Conservation (phyloP, 202 grass and related monocot species). For the Zoysia matrella region DNA sequence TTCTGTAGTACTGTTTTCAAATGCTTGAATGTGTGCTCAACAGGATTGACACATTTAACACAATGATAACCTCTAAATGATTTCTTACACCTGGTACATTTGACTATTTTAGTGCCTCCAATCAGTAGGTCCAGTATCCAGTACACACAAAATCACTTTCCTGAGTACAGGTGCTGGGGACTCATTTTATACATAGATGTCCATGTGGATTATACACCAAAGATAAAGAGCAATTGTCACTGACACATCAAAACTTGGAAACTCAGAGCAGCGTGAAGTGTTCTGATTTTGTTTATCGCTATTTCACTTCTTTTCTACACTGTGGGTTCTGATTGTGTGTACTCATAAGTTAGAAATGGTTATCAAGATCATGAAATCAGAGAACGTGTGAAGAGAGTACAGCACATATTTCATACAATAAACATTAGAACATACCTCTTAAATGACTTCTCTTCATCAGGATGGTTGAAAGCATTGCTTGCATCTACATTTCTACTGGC, state of each 20-base stretch:
- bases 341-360: not conserved
- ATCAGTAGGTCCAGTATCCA: not conserved
- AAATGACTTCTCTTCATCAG: conserved; percentile 63
- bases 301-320: not conserved
- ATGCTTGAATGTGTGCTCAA: conserved; percentile 14
- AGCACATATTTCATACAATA: conserved; percentile 26
- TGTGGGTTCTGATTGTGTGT: not conserved
- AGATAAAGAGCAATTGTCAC: conserved; percentile 14
- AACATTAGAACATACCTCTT: conserved; percentile 41
- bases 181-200: too few species aligned
- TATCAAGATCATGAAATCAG: conserved; percentile 12
- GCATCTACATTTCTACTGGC: conserved; percentile 42
- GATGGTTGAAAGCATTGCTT: conserved; percentile 38
- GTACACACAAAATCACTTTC: conserved; percentile 4
- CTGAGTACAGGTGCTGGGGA: not conserved
- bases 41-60: conserved; percentile 3
- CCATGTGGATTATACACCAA: not conserved
- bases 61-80: too few species aligned
- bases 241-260: conserved; percentile 17
- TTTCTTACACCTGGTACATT: not conserved
- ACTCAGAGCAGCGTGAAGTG: not conserved
- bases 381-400: too few species aligned
- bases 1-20: conserved; percentile 25
- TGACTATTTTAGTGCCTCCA: not conserved
- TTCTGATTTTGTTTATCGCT: not conserved